Base-by-base conservation (phyloP, 306 rosid species). In the Mucuna pruriens region DNA sequence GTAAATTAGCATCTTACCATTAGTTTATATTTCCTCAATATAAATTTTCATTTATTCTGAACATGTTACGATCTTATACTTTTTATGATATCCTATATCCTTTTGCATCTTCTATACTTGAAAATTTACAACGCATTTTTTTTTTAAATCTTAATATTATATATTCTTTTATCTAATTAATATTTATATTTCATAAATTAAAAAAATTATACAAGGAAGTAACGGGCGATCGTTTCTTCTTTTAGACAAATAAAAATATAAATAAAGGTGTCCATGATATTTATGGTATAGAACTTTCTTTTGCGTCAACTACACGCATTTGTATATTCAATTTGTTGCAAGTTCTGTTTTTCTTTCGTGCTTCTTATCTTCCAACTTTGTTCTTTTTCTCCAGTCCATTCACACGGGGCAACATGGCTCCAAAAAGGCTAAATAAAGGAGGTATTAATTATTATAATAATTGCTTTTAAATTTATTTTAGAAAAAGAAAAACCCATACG, bases 291-390 rank as follows among this genome's bases (percentile, higher is more conserved):
- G 31, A 61, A 31, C 16, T 73, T 71, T 73, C 67, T 44, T 25
- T 65, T 60, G 55, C 82, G 80, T 75, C 78, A 54, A 51, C 71
- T 46, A 66, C 83, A 78, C 75, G 85, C 71, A 44, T 55, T 12
- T 54, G 42, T 39, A 7, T 26, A n/a, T 61, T 29, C 68, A 61
- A 61, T 31, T 55, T 3, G 22, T 55, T 55, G 31, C 62, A 55
- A 54, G 10, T 73, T 73, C 51, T 20, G 45, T 23, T 57, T 40
- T 55, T 46, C 33, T 54, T 1, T 1, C 13, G 55, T 61, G 73
- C 68, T 70, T 58, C 70, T 69, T 9, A 40, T 68, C 26, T 11
- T 25, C 71, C 78, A 77, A 74, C 78, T 58, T 63, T 25, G 51
- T 79, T 9, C 64, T 66, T 71, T 20, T 62, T 8, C 42, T 25